Evolutionary conservation across 1,139 yeast species (phyloP).

Genomic region (Pneumocystis murina): DNA sequence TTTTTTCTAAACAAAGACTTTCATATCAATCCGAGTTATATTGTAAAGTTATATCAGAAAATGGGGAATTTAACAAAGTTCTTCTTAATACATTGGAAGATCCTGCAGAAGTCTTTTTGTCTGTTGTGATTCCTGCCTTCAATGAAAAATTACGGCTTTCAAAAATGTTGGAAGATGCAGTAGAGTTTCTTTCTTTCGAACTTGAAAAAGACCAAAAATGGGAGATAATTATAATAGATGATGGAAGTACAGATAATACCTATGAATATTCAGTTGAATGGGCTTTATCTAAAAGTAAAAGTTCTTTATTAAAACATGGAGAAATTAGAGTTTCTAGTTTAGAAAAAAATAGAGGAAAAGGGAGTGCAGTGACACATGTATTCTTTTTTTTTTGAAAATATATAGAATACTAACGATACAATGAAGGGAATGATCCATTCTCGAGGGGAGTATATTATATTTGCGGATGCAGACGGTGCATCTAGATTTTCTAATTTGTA

Average conservation of each 20-base stretch:
- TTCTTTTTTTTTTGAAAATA: background rate
- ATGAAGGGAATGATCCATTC: slow-evolving; percentile 51
- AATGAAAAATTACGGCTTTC: slow-evolving; percentile 67
- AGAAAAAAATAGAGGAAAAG: slow-evolving; percentile 75
- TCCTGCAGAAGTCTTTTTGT: slow-evolving; percentile 30
- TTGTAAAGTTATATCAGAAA: background rate
- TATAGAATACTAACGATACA: background rate
- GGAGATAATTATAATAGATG: slow-evolving; percentile 81
- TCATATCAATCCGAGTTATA: background rate
- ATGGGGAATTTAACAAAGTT: background rate
- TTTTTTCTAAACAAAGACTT: background rate
- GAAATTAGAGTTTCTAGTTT: slow-evolving; percentile 55
- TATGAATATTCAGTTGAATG: slow-evolving; percentile 52
- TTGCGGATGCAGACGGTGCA: slow-evolving; percentile 98
- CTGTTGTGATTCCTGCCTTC: slow-evolving; percentile 81
- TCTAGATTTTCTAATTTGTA: slow-evolving; percentile 59
- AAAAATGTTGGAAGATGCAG: slow-evolving; percentile 63
- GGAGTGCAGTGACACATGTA: slow-evolving; percentile 86
- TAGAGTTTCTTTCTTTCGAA: slow-evolving; percentile 34
- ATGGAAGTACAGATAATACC: slow-evolving; percentile 78
- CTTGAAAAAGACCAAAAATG: slow-evolving; percentile 24
- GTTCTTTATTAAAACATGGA: slow-evolving; percentile 39
- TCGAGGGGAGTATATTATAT: slow-evolving; percentile 58
- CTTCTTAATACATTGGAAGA: slow-evolving; percentile 1
- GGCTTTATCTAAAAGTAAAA: slow-evolving; percentile 29